Evolutionary conservation across 148 eudicot genomes (phyloP).

Genomic region (Chenopodium suecicum): DNA sequence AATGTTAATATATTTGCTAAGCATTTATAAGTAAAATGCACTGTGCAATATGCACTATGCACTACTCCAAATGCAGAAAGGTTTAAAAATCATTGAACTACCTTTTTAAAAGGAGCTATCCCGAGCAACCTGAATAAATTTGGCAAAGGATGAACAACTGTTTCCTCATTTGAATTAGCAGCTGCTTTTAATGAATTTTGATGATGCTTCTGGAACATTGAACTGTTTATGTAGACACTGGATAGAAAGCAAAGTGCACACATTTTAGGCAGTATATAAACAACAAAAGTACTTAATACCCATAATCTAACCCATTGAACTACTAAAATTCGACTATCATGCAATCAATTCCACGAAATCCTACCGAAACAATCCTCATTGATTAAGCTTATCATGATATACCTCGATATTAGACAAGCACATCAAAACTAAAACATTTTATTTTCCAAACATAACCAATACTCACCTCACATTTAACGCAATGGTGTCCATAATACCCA

Average conservation of each 20-base stretch:
- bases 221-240: slow-evolving; percentile 81
- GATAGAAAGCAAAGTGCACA: slow-evolving; percentile 15
- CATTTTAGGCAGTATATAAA: neutral
- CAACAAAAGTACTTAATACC: neutral
- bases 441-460: too few relatives aligned
- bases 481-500: slow-evolving; percentile 87
- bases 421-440: neutral
- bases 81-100: slow-evolving; percentile 20
- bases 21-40: neutral
- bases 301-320: neutral
- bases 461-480: slow-evolving; percentile 73
- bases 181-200: slow-evolving; percentile 68
- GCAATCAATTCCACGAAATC: neutral
- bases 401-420: too few relatives aligned
- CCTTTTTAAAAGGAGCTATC: slow-evolving; percentile 79
- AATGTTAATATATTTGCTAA: neutral
- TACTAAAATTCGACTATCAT: neutral
- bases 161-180: slow-evolving; percentile 53
- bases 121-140: slow-evolving; percentile 72
- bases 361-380: neutral
- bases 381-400: neutral
- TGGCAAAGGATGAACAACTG: slow-evolving; percentile 82
- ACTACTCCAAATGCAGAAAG: neutral
- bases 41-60: neutral
- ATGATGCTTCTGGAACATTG: slow-evolving; percentile 66